Evolutionary conservation across 2,329 filamentous ascomycete genomes (phyloP).

Genomic region (Kalmusia sp.): DNA sequence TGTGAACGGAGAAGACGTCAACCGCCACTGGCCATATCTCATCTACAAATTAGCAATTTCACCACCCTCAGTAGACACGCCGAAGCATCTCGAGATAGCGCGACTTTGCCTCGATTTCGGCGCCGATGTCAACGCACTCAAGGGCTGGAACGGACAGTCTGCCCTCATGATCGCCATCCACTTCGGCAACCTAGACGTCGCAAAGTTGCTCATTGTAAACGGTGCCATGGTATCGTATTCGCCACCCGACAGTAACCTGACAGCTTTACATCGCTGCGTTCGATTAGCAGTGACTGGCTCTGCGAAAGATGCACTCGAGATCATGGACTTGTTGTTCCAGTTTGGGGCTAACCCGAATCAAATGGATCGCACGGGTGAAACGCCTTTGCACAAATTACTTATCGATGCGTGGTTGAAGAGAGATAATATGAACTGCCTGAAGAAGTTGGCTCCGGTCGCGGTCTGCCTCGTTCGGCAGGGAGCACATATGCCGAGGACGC

Average conservation of each 20-base stretch:
- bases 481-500: slow-evolving; percentile 13
- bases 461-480: slow-evolving; percentile 19
- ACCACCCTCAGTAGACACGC: background rate
- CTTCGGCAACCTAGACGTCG: slow-evolving; percentile 25
- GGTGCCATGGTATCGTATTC: slow-evolving; percentile 20
- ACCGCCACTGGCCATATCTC: slow-evolving; percentile 23
- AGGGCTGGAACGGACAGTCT: slow-evolving; percentile 28
- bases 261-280: slow-evolving; percentile 24
- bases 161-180: slow-evolving; percentile 27
- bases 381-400: slow-evolving; percentile 20
- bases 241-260: slow-evolving; percentile 16
- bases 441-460: slow-evolving; percentile 19
- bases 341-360: slow-evolving; percentile 23
- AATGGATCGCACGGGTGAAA: slow-evolving; percentile 15
- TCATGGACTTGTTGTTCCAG: slow-evolving; percentile 21
- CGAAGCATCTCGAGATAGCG: slow-evolving; percentile 20
- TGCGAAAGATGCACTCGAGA: slow-evolving; percentile 15
- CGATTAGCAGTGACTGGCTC: slow-evolving; percentile 19
- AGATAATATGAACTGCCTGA: slow-evolving; percentile 9
- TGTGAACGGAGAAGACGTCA: slow-evolving; percentile 24
- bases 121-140: slow-evolving; percentile 23
- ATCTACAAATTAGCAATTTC: slow-evolving; percentile 26
- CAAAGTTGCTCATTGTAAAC: slow-evolving; percentile 23
- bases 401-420: slow-evolving; percentile 23
- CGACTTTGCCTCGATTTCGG: slow-evolving; percentile 23